phyloP scores from a whole-genome alignment of 306 rosid genomes.

The Cucumis cinereus region DNA sequence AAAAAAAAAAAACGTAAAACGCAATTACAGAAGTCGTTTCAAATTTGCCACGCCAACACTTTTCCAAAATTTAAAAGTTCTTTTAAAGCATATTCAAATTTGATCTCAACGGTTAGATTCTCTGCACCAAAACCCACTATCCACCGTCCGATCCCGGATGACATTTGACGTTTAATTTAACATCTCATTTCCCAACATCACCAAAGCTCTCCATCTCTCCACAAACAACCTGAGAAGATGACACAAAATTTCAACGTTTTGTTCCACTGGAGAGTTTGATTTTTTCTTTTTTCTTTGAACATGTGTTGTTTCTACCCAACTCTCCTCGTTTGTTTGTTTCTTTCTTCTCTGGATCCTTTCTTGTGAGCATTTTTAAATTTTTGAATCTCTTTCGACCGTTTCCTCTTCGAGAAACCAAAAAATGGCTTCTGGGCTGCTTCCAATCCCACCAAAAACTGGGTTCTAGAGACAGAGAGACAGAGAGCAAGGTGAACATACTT shows the following conservation, averaged over 20 bases:
- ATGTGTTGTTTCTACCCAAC: slow-evolving; percentile 8
- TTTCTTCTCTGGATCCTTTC: not conserved
- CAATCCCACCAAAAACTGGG: not conserved
- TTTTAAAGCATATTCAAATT: slow-evolving; percentile 1
- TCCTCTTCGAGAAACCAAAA: slow-evolving; percentile 4
- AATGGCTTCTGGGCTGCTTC: not conserved
- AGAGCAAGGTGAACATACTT: not conserved
- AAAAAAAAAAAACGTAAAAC: not conserved
- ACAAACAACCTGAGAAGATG: not conserved
- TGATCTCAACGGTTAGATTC: slow-evolving; percentile 12
- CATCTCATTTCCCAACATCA: not conserved
- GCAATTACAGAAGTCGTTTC: not conserved
- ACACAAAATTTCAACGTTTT: not conserved
- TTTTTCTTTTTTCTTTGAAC: slow-evolving; percentile 30
- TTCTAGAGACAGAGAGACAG: slow-evolving; percentile 6
- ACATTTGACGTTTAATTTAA: not conserved
- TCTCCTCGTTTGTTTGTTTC: slow-evolving; percentile 6
- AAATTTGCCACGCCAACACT: slow-evolving; percentile 1
- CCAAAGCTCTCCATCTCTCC: not conserved
- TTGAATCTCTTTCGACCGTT: slow-evolving; percentile 15
- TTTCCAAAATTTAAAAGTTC: not conserved
- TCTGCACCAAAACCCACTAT: not conserved
- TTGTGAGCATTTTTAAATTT: slow-evolving; percentile 1
- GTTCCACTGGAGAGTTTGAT: slow-evolving; percentile 20
- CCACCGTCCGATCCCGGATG: slow-evolving; percentile 1